Conservation (phyloP, 108 stramenopile species). For the Craspedostauros australis region DNA sequence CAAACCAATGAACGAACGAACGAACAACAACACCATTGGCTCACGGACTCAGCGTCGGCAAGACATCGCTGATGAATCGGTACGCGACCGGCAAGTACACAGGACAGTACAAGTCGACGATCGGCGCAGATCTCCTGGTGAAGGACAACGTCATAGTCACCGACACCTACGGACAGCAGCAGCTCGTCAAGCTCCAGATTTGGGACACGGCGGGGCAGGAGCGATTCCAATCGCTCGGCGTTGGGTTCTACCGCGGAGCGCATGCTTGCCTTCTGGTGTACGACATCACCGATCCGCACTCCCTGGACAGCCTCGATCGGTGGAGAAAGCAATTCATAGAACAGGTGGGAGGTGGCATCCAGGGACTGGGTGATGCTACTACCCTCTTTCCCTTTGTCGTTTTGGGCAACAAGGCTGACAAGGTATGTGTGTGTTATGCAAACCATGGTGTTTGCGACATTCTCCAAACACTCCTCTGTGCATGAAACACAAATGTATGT, state of each 20-base stretch:
- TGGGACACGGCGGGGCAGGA: conserved; percentile 99
- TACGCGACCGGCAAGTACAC: conserved; percentile 93
- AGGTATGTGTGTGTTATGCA: too few relatives aligned
- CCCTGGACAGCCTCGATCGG: conserved; percentile 89
- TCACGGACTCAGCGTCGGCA: conserved; percentile 77
- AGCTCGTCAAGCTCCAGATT: conserved; percentile 90
- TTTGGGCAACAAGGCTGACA: conserved; percentile 96
- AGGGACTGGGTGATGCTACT: conserved; percentile 47
- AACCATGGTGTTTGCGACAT: too few relatives aligned
- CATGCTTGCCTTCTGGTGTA: conserved; percentile 97
- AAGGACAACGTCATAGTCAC: conserved; percentile 81
- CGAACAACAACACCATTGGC: too few relatives aligned
- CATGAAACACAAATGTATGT: too few relatives aligned
- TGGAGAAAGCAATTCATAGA: conserved; percentile 93
- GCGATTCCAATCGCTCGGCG: conserved; percentile 94
- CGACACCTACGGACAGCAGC: conserved; percentile 45
- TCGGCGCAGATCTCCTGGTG: conserved; percentile 95
- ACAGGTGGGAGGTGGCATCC: conserved; percentile 51
- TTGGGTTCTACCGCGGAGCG: conserved; percentile 96
- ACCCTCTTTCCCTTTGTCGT: conserved; percentile 91
- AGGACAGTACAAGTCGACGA: conserved; percentile 96
- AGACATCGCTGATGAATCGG: conserved; percentile 98
- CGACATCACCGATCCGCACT: conserved; percentile 93
- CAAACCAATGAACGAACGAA: too few relatives aligned
- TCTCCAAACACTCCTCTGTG: too few relatives aligned